These are phyloP conservation scores for Coemansia sp. DNA, from an alignment of 192 early-diverging fungal genomes.

Conservation along the genomic window DNA sequence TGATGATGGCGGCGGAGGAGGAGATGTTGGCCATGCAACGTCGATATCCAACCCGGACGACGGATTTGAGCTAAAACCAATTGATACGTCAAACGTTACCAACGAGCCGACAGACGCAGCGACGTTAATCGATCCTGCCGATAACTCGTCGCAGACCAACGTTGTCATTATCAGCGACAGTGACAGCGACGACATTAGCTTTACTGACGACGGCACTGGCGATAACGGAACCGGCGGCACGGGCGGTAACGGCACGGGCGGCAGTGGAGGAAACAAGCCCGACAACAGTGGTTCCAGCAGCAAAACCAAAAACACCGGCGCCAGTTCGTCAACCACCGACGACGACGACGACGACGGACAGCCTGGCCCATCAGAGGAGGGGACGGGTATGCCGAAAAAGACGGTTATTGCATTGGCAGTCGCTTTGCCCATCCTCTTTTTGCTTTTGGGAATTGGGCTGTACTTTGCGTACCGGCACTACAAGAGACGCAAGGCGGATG, in stretches of 20 bases:
- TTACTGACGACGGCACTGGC: neutral
- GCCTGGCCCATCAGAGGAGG: no score
- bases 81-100: neutral
- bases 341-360: no score
- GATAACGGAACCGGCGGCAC: neutral
- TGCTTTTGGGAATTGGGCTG: slow-evolving; percentile 15
- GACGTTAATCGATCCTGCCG: neutral
- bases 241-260: neutral
- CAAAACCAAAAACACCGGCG: no score
- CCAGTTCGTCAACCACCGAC: neutral
- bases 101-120: neutral
- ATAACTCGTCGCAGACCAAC: neutral
- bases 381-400: slow-evolving; percentile 8
- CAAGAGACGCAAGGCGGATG: slow-evolving; percentile 15
- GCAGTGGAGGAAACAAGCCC: slow-evolving; percentile 2
- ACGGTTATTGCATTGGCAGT: slow-evolving; percentile 13
- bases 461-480: slow-evolving; percentile 23
- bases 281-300: neutral
- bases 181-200: neutral
- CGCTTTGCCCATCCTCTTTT: slow-evolving; percentile 13
- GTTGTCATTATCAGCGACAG: neutral
- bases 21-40: neutral
- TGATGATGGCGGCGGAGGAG: neutral
- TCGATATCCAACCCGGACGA: neutral
- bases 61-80: neutral